These are phyloP conservation scores for Alternaria sp. DNA, from an alignment of 2,329 filamentous ascomycete species.

Conservation along the genomic window DNA sequence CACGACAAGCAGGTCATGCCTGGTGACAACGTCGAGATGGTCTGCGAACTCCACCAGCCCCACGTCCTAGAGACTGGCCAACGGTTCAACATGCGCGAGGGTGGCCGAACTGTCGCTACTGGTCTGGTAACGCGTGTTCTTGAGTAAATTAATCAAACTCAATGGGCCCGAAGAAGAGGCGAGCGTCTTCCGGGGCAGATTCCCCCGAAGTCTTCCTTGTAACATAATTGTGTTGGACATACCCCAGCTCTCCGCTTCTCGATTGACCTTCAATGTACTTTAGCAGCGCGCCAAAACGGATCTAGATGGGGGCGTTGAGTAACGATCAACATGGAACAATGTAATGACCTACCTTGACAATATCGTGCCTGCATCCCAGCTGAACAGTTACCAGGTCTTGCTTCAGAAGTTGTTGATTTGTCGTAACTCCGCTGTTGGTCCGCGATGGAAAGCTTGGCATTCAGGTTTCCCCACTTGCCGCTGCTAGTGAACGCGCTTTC, in stretches of 20 bases:
- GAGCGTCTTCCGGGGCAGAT: conserved; percentile 15
- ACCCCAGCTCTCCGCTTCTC: conserved; percentile 36
- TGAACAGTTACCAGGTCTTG: not conserved
- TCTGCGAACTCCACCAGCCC: conserved; percentile 82
- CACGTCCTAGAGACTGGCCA: conserved; percentile 89
- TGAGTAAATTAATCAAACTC: conserved; percentile 29
- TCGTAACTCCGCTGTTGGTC: not conserved
- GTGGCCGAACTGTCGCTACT: conserved; percentile 68
- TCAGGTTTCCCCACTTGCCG: not conserved
- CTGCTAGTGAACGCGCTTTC: not conserved
- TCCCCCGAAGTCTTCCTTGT: conserved; percentile 23
- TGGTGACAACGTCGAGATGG: conserved; percentile 98
- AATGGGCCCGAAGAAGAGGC: not conserved
- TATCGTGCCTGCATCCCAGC: not conserved
- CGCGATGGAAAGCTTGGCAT: not conserved
- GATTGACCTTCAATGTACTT: conserved; percentile 32
- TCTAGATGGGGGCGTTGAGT: conserved; percentile 31
- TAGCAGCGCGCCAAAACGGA: conserved; percentile 30
- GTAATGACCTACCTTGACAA: conserved; percentile 19
- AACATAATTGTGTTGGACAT: conserved; percentile 29
- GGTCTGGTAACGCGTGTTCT: conserved; percentile 49
- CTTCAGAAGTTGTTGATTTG: not conserved
- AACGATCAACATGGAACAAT: conserved; percentile 24
- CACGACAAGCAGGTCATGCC: conserved; percentile 89
- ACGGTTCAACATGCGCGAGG: conserved; percentile 98